phyloP scores from a whole-genome alignment of 495 filamentous ascomycete species.

The Aspergillus taichungensis region DNA sequence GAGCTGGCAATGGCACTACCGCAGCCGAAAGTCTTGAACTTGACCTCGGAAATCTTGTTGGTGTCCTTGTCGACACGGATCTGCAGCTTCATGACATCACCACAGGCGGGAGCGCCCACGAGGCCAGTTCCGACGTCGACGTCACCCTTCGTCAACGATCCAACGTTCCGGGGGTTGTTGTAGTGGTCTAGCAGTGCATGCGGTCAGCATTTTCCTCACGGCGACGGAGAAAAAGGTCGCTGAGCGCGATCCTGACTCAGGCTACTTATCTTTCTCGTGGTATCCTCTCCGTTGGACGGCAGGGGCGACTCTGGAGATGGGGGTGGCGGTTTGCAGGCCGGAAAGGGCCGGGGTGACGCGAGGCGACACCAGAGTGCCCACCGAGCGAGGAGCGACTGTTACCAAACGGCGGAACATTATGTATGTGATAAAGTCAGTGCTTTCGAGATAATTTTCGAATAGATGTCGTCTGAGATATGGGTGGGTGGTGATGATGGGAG shows the following conservation, averaged over 20 bases:
- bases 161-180: constrained; percentile 86
- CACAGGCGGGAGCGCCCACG: constrained; percentile 81
- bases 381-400: constrained; percentile 37
- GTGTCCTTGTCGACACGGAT: constrained; percentile 88
- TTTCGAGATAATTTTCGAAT: neutral
- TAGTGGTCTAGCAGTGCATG: constrained; percentile 81
- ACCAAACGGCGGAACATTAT: constrained; percentile 47
- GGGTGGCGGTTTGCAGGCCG: constrained; percentile 24
- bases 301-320: constrained; percentile 20
- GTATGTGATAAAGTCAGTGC: neutral
- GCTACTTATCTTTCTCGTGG: constrained; percentile 54
- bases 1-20: constrained; percentile 89
- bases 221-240: no score
- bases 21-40: constrained; percentile 98
- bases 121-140: constrained; percentile 91
- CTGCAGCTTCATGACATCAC: constrained; percentile 98
- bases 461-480: no score
- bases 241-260: neutral
- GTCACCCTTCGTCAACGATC: constrained; percentile 80
- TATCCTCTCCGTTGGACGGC: constrained; percentile 40
- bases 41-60: constrained; percentile 87
- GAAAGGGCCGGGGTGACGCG: constrained; percentile 35
- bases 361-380: constrained; percentile 36
- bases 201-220: constrained; percentile 25
- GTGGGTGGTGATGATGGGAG: neutral